phyloP scores from a whole-genome alignment of 495 filamentous ascomycete genomes.

The Lasiosphaeria hispida region DNA sequence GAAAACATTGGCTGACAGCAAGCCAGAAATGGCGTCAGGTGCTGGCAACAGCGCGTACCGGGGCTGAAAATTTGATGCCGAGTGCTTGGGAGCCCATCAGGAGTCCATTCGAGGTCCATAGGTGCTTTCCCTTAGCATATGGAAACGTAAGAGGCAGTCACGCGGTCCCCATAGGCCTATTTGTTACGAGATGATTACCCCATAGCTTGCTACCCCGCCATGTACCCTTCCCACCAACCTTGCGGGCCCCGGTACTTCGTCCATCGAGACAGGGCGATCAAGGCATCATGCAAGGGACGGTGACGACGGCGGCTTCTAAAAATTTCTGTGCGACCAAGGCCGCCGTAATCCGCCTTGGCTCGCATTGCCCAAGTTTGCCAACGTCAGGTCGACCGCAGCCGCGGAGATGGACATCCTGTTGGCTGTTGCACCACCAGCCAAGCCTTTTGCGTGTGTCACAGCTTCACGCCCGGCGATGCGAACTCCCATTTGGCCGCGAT shows the following conservation, averaged over 20 bases:
- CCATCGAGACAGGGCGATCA: neutral
- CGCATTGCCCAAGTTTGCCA: conserved; percentile 10
- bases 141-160: conserved; percentile 35
- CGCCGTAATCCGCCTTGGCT: conserved; percentile 15
- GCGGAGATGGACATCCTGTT: conserved; percentile 6
- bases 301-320: conserved; percentile 17
- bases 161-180: conserved; percentile 23
- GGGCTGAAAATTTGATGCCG: conserved; percentile 29
- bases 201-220: conserved; percentile 20
- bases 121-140: conserved; percentile 33
- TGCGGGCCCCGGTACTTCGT: conserved; percentile 14
- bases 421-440: too few relatives aligned
- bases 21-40: conserved; percentile 10
- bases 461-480: conserved; percentile 1
- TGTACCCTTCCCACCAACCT: conserved; percentile 17
- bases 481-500: too few relatives aligned
- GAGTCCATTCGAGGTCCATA: conserved; percentile 8
- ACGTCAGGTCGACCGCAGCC: neutral
- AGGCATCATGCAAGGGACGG: conserved; percentile 27
- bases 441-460: too few relatives aligned
- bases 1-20: neutral
- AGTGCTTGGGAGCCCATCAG: conserved; percentile 5
- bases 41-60: conserved; percentile 12
- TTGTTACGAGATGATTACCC: conserved; percentile 36
- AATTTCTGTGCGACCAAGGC: conserved; percentile 13